Evolutionary conservation across 441 rosid genomes (phyloP), one percentile per base, ranked within the genome.

Genomic region (Gossypium schwendimanii): DNA sequence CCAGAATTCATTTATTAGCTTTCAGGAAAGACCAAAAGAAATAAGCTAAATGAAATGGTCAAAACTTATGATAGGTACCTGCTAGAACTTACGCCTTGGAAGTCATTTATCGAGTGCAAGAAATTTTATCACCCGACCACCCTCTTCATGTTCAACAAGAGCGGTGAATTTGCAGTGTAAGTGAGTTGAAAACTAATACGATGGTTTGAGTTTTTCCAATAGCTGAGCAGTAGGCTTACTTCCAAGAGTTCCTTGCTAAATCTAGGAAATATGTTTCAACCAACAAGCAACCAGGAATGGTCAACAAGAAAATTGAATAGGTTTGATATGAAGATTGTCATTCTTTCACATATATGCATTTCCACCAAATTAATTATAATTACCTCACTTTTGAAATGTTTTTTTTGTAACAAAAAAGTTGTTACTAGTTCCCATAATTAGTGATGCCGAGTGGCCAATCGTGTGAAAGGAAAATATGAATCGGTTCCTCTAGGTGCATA

Each of bases 371-470:
- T 52, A 14, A 60, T 62, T 50, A 47, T n/a, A 62, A 26, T 70
- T 78, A 91, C 99, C 97, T 94, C 96, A 72, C 84, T 69, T 57
- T 83, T 84, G 44, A 94, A 92, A 80, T 83, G 65, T 4, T 63
- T 86, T 63, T 86, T 67, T 94, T 94, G 31, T 76, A 53, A 12
- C 63, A 83, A 76, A 88, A 78, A 77, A 92, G 99, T 76, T 87
- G 70, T 70, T 78, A 66, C 80, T 88, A 85, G 69, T 94, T 81
- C 75, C 94, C 96, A 77, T 78, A 89, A 74, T 94, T 96, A 82
- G 94, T 87, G 71, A 92, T 87, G 36, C 96, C 97, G 81, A 87
- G 80, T 71, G 97, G 98, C 97, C 99, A 94, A 76, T 94, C 96
- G 71, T 94, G 97, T 62, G 99, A 92, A 75, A 94, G 93, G 78